phyloP scores from a whole-genome alignment of 2,329 filamentous ascomycete species.

The Alternaria panax region DNA sequence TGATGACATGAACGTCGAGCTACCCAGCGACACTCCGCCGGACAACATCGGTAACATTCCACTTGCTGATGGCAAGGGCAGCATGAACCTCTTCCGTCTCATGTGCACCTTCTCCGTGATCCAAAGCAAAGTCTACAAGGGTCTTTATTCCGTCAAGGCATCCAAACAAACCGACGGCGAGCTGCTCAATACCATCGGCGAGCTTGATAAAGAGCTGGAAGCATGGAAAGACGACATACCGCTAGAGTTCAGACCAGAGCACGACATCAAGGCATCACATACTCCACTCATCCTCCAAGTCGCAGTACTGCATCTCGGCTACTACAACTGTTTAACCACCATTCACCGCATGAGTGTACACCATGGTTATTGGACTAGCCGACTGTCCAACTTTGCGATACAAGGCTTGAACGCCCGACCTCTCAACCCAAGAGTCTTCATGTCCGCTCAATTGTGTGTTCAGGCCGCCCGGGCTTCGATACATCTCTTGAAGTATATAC shows the following conservation, averaged over 20 bases:
- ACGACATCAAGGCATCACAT: slow-evolving; percentile 92
- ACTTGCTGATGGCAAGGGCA: slow-evolving; percentile 84
- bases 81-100: slow-evolving; percentile 91
- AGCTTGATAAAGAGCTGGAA: slow-evolving; percentile 82
- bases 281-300: slow-evolving; percentile 94
- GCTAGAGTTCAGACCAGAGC: slow-evolving; percentile 93
- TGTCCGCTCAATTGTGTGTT: slow-evolving; percentile 90
- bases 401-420: slow-evolving; percentile 90
- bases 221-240: slow-evolving; percentile 97
- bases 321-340: slow-evolving; percentile 97
- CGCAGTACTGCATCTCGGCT: slow-evolving; percentile 92
- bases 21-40: slow-evolving; percentile 86
- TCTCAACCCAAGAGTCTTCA: slow-evolving; percentile 92
- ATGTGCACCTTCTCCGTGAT: slow-evolving; percentile 93
- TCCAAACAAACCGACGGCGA: slow-evolving; percentile 92
- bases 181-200: slow-evolving; percentile 91
- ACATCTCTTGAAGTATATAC: slow-evolving; percentile 92
- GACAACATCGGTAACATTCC: slow-evolving; percentile 97
- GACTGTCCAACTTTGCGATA: slow-evolving; percentile 92
- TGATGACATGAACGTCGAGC: slow-evolving; percentile 92
- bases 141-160: slow-evolving; percentile 90
- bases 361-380: slow-evolving; percentile 96
- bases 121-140: slow-evolving; percentile 92
- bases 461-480: slow-evolving; percentile 93
- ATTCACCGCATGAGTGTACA: slow-evolving; percentile 99